phyloP scores from a whole-genome alignment of 768 basidiomycete species.

The Mycena filopes region DNA sequence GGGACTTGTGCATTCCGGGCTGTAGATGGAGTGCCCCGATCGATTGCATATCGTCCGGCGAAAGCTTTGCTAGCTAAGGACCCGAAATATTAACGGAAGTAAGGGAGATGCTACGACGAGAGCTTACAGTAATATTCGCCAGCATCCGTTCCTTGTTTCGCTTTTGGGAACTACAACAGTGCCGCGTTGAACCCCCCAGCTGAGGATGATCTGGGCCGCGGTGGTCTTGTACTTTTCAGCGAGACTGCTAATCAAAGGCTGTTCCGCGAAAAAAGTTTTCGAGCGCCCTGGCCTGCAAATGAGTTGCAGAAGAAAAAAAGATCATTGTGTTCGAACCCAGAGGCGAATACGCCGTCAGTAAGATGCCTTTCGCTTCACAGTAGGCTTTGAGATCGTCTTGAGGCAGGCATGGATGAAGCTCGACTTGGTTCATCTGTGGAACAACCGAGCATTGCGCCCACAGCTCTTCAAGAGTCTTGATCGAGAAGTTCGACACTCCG shows the following conservation, averaged over 20 bases:
- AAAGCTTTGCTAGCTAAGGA: constrained; percentile 15
- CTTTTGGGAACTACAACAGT: constrained; percentile 60
- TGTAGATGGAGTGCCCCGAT: constrained; percentile 9
- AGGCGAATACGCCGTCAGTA: constrained; percentile 46
- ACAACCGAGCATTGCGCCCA: constrained; percentile 56
- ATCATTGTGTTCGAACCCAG: constrained; percentile 29
- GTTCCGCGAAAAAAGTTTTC: constrained; percentile 43
- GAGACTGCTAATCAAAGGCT: constrained; percentile 45
- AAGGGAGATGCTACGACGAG: neutral
- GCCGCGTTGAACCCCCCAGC: constrained; percentile 73
- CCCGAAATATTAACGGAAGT: neutral
- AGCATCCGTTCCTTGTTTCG: constrained; percentile 21
- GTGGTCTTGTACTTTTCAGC: constrained; percentile 49
- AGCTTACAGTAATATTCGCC: constrained; percentile 22
- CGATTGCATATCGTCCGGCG: constrained; percentile 20
- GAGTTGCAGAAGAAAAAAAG: constrained; percentile 42
- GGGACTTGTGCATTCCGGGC: constrained; percentile 28
- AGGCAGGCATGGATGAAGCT: constrained; percentile 67
- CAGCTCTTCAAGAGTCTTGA: constrained; percentile 53
- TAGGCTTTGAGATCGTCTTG: constrained; percentile 59
- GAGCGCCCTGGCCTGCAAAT: constrained; percentile 33
- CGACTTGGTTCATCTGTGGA: constrained; percentile 67
- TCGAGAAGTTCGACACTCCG: constrained; percentile 68
- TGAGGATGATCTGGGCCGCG: constrained; percentile 64
- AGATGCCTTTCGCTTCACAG: constrained; percentile 61